Percentiles rank a stretch among this genome's conserved stretches.
Evolutionary conservation across 805 yeast genomes (phyloP).

Genomic region (Debaryomyces prosopidis): DNA sequence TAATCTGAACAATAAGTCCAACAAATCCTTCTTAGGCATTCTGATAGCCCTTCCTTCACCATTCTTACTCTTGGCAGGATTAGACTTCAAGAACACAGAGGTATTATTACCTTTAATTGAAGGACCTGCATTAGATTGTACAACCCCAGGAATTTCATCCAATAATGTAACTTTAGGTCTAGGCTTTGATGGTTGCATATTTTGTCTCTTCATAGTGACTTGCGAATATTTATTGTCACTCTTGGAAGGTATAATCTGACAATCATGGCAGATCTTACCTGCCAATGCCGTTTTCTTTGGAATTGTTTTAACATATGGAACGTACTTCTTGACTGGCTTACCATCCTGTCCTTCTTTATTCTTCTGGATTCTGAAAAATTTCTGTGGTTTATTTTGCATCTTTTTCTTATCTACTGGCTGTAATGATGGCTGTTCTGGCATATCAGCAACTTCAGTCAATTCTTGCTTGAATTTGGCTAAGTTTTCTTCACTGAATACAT

Average conservation of each 20-base stretch:
- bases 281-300: constrained; percentile 84
- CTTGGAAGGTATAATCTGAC: constrained; percentile 80
- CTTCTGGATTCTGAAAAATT: constrained; percentile 33
- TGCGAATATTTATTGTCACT: constrained; percentile 68
- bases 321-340: constrained; percentile 39
- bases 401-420: constrained; percentile 33
- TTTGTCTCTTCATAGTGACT: constrained; percentile 53
- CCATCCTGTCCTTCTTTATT: constrained; percentile 21
- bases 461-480: constrained; percentile 56
- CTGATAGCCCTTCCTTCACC: constrained; percentile 86
- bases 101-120: constrained; percentile 68
- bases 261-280: constrained; percentile 91
- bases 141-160: constrained; percentile 82
- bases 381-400: constrained; percentile 15
- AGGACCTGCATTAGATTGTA: constrained; percentile 84
- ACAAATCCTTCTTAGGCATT: constrained; percentile 88
- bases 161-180: constrained; percentile 69
- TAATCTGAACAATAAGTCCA: constrained; percentile 82
- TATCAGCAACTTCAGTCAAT: constrained; percentile 49
- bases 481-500: constrained; percentile 84
- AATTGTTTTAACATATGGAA: constrained; percentile 85
- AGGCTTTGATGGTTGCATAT: constrained; percentile 49
- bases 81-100: constrained; percentile 61
- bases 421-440: constrained; percentile 54
- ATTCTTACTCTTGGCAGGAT: constrained; percentile 43